A percentile compares a stretch with the other conserved stretches of the same genome.
Conservation (phyloP, 139 green algal genomes). For the Picochlorum sp. region DNA sequence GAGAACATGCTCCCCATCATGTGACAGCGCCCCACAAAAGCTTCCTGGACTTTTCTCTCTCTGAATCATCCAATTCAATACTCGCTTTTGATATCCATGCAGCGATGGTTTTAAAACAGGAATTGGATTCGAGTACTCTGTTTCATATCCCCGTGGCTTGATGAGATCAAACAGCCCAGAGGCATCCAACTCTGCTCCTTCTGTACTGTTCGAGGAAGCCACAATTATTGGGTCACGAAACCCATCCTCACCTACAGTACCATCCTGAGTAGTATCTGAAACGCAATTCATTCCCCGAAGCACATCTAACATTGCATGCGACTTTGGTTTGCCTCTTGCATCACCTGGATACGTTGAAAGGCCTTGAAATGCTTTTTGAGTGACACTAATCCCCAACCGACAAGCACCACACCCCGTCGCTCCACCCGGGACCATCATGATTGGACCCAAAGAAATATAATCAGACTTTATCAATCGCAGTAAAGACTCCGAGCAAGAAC, state of each 20-base stretch:
- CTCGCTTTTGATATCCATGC: conserved; percentile 71
- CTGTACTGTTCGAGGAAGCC: neutral
- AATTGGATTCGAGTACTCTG: conserved; percentile 21
- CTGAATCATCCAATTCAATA: conserved; percentile 32
- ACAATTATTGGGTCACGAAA: neutral
- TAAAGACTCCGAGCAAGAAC: no score
- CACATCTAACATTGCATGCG: neutral
- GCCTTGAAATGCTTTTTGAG: neutral
- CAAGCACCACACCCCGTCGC: no score
- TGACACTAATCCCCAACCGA: neutral
- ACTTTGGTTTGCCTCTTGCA: neutral
- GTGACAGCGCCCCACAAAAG: neutral
- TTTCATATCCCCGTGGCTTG: conserved; percentile 49
- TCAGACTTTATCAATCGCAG: no score
- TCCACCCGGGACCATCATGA: no score
- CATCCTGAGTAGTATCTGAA: neutral
- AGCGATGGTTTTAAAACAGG: conserved; percentile 50
- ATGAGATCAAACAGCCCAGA: conserved; percentile 52
- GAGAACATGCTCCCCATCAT: conserved; percentile 45
- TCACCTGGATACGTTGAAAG: neutral
- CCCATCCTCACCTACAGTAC: neutral
- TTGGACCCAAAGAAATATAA: no score
- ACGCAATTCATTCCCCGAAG: neutral
- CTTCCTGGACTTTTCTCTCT: conserved; percentile 13
- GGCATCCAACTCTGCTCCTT: conserved; percentile 36